Evolutionary conservation across 768 basidiomycete species (phyloP), one percentile per base, ranked within the genome.

Genomic region (Boletus pseudo-olivaceus): DNA sequence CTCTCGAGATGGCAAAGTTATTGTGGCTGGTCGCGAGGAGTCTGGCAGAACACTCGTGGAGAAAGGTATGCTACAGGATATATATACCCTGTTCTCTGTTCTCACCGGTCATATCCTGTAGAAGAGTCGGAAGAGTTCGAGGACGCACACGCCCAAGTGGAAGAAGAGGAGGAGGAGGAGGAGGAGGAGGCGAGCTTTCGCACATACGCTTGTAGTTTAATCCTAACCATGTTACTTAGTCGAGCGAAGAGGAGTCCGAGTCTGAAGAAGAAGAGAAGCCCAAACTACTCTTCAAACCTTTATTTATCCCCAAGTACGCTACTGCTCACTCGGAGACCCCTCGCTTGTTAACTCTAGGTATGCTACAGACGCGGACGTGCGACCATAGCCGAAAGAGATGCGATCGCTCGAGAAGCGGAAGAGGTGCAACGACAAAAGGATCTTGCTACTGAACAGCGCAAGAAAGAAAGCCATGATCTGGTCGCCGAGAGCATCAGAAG

Each of bases 401-500:
- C 78, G 4, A 75, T 88, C 23, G 79, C 80, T 12, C 76, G 84
- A 48, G 87, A 93, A 59, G 82, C 84, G 0, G 93, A 96, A 69
- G 92, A 93, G 63, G 77, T 83, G 7, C 65, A 82, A 48, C 78
- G 76, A 65, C 81, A 76, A 67, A 86, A 87, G 59, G 89, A 90
- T 48, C 74, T 79, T 34, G 88, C 93, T 69, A 81, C 82, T 1
- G 90, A 91, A 66, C 85, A 94, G 66, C 81, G 93, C 47, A 84
- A 87, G 67, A 86, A 88, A 65, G 89, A 96, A 63, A 90, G 89
- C 55, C 92, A 97, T 60, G 85, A 93, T 61, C 75, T 99, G 59
- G 96, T 97, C 15, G 97, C 93, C 0, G 94, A 98, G 72, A 95
- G 87, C 60, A 97, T 99, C 61, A 81, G 81, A 57, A 81, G 95